phyloP scores from a whole-genome alignment of 257 asterid genomes.

The Lycium barbarum region DNA sequence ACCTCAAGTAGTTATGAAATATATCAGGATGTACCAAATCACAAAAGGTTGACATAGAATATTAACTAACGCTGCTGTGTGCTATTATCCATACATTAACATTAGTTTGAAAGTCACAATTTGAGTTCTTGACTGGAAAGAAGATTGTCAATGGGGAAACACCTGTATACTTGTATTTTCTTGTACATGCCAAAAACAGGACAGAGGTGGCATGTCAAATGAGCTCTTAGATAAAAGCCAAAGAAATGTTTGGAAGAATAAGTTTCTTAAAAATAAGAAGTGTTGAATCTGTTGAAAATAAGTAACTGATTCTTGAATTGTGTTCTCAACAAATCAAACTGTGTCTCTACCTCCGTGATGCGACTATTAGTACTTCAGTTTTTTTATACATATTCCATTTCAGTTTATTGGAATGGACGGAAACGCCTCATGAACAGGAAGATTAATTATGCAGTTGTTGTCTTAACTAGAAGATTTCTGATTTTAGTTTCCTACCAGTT shows the following conservation, averaged over 20 bases:
- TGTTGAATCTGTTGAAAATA: not conserved
- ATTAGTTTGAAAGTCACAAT: slow-evolving; percentile 16
- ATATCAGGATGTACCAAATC: not conserved
- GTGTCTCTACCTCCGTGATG: not conserved
- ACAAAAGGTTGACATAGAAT: not conserved
- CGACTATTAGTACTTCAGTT: not conserved
- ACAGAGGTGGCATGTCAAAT: not conserved
- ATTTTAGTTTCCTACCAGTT: not conserved
- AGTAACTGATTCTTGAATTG: slow-evolving; percentile 8
- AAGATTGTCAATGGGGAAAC: not conserved
- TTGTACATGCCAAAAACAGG: not conserved
- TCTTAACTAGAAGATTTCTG: not conserved
- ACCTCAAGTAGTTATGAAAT: not conserved
- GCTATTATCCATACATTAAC: slow-evolving; percentile 18
- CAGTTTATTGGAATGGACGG: not conserved
- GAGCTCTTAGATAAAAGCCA: not conserved
- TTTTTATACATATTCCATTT: not conserved
- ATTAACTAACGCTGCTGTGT: not conserved
- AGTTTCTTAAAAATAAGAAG: slow-evolving; percentile 7
- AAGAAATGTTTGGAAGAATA: slow-evolving; percentile 6
- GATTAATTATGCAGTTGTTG: not conserved
- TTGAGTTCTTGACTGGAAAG: not conserved
- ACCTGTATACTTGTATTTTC: not conserved
- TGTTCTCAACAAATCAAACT: not conserved
- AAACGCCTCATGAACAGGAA: not conserved